Base-by-base conservation (phyloP, 192 early-diverging fungal species). In the Spinellus fusiger region DNA sequence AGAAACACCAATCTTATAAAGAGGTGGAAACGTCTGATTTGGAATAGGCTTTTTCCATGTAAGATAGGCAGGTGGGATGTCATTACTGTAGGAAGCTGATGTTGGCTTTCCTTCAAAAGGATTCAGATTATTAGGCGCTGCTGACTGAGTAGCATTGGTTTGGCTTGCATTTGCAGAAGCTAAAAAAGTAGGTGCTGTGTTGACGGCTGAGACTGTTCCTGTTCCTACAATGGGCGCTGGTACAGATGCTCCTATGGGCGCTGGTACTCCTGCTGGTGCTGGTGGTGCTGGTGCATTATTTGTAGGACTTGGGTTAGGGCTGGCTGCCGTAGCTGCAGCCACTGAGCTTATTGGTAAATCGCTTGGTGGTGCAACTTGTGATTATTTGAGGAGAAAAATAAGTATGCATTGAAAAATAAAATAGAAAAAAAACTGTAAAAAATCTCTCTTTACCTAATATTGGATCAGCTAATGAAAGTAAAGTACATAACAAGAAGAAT, bases 11-110 rank as follows among this genome's bases (percentile, higher is more conserved):
- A 71, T 71, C 28, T 71, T 71, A 23, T 61, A 71, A 26, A 71
- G 25, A 12, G 69, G 69, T 22, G 69, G 69, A 26, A 60, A 59
- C 1, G 62, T 61, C 28, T 64, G 58, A 28, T 71, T 71, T 3
- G 69, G 69, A 22, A 71, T 59, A 12, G 69, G 69, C 13, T 59
- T 71, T 38, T 65, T 65, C 69, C 69, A 71, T 29, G 69, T 71
- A 8, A 71, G 35, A 54, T 71, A 71, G 3, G 69, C 69, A 18
- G 69, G 69, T 18, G 62, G 69, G 0, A 64, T 60, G 35, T 71
- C 49, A 28, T 67, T 67, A 4, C 49, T 35, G 8, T 50, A 67
- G 1, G 65, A 55, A 15, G 57, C 65, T 28, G 50, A 59, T 0
- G 65, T 67, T 10, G 65, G 65, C 26, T 67, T 67, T 13, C 65